Conservation (phyloP, 2,329 filamentous ascomycete genomes). For the Epichloe typhina region DNA sequence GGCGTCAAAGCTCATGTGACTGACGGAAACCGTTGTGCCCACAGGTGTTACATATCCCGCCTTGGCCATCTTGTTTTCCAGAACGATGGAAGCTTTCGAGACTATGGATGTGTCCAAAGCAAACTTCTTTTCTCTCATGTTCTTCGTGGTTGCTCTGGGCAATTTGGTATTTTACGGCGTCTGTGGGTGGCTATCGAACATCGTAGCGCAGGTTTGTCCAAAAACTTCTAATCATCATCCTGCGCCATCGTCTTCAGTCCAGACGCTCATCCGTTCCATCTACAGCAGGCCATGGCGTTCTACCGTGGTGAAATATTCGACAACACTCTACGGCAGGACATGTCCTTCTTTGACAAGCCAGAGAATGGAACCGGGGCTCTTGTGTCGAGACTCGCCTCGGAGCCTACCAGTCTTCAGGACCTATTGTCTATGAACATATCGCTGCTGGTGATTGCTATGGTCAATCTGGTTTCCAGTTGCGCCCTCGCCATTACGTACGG, state of each 20-base stretch:
- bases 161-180: conserved; percentile 30
- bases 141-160: conserved; percentile 37
- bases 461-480: conserved; percentile 31
- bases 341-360: conserved; percentile 30
- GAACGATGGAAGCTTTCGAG: conserved; percentile 26
- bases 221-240: background rate
- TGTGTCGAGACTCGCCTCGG: conserved; percentile 22
- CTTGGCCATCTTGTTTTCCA: conserved; percentile 27
- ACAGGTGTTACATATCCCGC: conserved; percentile 26
- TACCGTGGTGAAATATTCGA: conserved; percentile 30
- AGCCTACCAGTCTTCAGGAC: conserved; percentile 35
- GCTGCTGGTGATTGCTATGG: conserved; percentile 30
- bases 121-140: conserved; percentile 44
- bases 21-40: background rate
- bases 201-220: conserved; percentile 20
- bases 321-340: conserved; percentile 40
- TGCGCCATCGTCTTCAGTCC: background rate
- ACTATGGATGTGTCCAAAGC: conserved; percentile 19
- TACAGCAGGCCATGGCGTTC: conserved; percentile 16
- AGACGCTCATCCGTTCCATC: background rate
- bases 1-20: background rate
- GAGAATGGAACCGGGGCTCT: conserved; percentile 25
- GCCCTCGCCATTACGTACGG: conserved; percentile 32
- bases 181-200: conserved; percentile 23
- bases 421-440: conserved; percentile 35